A percentile compares a stretch with the other conserved stretches of the same genome.
Evolutionary conservation across 163 green algal genomes (phyloP).

Genomic region (Coccomyxa subellipsoidea): DNA sequence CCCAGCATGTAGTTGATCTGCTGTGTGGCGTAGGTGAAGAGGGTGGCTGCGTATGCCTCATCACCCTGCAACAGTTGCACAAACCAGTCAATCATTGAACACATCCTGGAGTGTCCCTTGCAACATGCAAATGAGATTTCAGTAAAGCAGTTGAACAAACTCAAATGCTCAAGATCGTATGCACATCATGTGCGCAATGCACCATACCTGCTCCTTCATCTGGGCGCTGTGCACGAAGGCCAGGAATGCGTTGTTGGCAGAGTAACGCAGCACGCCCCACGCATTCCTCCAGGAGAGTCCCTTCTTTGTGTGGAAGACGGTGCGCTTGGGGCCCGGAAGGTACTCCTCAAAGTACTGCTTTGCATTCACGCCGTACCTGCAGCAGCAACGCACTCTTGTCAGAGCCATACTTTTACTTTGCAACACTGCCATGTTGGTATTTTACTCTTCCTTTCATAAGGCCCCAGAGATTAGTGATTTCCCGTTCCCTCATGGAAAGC

Average conservation of each 20-base stretch:
- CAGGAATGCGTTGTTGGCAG: slow-evolving; percentile 17
- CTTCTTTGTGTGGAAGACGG: slow-evolving; percentile 15
- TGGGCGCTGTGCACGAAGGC: slow-evolving; percentile 2
- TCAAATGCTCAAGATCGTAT: not conserved
- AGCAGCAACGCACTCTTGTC: too few species aligned
- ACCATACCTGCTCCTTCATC: not conserved
- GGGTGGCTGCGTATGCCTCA: slow-evolving; percentile 2
- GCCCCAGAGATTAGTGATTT: too few species aligned
- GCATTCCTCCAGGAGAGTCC: slow-evolving; percentile 10
- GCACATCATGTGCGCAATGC: too few species aligned
- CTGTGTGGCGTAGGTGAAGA: slow-evolving; percentile 13
- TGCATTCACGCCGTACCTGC: not conserved
- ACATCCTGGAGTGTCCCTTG: too few species aligned
- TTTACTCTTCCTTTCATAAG: too few species aligned
- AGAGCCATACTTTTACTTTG: too few species aligned
- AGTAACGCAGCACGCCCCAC: slow-evolving; percentile 30
- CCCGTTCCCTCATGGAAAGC: too few species aligned
- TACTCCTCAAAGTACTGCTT: slow-evolving; percentile 10
- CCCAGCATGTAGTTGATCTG: slow-evolving; percentile 45
- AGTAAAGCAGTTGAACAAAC: too few species aligned
- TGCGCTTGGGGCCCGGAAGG: slow-evolving; percentile 10
- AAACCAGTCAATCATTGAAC: too few species aligned
- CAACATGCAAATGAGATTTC: too few species aligned
- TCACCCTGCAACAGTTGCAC: not conserved
- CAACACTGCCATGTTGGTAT: too few species aligned